Evolutionary conservation across 306 rosid species (phyloP).

Genomic region (Sechiopsis laciniata): DNA sequence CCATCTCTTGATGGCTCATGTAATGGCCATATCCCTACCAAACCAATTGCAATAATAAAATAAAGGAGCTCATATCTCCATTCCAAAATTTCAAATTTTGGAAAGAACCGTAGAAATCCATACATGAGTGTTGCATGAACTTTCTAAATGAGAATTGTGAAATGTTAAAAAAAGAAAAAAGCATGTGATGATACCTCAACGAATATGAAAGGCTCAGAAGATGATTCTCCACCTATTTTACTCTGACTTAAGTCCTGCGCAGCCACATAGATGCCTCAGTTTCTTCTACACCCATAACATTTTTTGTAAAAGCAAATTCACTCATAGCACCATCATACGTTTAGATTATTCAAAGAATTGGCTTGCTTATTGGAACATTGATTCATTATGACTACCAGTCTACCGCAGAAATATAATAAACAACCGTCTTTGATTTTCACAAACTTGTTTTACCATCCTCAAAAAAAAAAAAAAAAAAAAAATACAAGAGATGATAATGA

Average conservation of each 20-base stretch:
- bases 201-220: conserved; percentile 50
- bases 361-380: neutral
- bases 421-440: neutral
- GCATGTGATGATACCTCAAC: conserved; percentile 53
- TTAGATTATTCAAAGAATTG: neutral
- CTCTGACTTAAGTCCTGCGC: conserved; percentile 64
- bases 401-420: neutral
- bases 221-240: conserved; percentile 52
- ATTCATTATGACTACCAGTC: neutral
- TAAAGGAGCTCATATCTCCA: neutral
- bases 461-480: too few relatives aligned
- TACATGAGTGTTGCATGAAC: neutral
- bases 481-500: neutral
- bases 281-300: neutral
- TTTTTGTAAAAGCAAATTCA: neutral
- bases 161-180: neutral
- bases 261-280: conserved; percentile 3
- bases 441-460: too few relatives aligned
- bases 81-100: neutral
- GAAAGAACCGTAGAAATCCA: neutral
- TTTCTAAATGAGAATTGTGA: neutral
- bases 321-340: neutral
- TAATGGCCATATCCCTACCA: conserved; percentile 85
- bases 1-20: conserved; percentile 42
- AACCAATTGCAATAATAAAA: neutral